These are phyloP conservation scores for Candida corydali DNA, from an alignment of 805 yeast species.

Conservation along the genomic window DNA sequence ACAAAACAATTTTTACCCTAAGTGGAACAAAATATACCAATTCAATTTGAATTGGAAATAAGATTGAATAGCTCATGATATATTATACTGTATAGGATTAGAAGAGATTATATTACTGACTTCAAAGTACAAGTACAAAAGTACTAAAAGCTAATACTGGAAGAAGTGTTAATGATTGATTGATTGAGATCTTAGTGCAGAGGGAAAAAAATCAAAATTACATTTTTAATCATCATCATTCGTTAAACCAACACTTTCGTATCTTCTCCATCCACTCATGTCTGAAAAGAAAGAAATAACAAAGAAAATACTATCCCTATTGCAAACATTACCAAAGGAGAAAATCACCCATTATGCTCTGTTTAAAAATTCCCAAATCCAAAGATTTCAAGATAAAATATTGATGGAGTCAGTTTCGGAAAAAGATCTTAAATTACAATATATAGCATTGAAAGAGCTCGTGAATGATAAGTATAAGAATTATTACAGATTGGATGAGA, in stretches of 20 bases:
- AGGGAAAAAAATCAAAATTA: background rate
- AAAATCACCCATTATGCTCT: conserved; percentile 65
- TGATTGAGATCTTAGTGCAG: background rate
- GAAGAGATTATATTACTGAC: too few species aligned
- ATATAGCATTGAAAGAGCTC: conserved; percentile 52
- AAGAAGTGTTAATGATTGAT: too few species aligned
- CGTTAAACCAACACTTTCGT: too few species aligned
- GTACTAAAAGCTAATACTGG: too few species aligned
- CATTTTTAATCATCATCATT: conserved; percentile 2
- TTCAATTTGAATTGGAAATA: too few species aligned
- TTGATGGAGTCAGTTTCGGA: conserved; percentile 40
- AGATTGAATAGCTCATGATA: too few species aligned
- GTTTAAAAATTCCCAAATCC: conserved; percentile 61
- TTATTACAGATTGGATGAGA: conserved; percentile 61
- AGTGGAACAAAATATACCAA: too few species aligned
- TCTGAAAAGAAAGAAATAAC: conserved; percentile 45
- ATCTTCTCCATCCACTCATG: conserved; percentile 16
- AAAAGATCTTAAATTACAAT: conserved; percentile 54
- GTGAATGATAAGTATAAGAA: conserved; percentile 58
- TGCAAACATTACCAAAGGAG: conserved; percentile 67
- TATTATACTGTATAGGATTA: too few species aligned
- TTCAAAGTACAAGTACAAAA: too few species aligned
- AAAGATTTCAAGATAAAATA: conserved; percentile 32
- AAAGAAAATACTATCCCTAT: conserved; percentile 50
- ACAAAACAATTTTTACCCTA: too few species aligned